Conservation (phyloP, 176 grass and related monocot species). For the Panicum miliaceum region DNA sequence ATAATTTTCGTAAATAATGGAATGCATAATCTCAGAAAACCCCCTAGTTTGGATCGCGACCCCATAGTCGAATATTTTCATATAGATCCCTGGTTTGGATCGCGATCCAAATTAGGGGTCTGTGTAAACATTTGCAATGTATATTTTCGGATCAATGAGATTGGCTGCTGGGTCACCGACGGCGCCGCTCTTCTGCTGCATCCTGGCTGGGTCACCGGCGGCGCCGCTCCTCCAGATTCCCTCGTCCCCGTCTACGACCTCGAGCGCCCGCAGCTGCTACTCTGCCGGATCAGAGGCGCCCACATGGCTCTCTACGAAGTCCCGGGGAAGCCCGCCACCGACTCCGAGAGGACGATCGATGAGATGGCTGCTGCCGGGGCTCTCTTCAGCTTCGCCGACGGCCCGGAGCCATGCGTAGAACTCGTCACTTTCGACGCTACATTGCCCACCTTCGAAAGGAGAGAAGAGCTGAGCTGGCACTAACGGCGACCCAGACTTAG, state of each 20-base stretch:
- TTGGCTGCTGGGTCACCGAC: too few relatives aligned
- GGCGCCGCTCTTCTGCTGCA: too few relatives aligned
- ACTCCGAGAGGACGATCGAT: background rate
- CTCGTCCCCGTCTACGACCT: constrained; percentile 14
- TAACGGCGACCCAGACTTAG: background rate
- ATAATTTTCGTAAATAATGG: too few relatives aligned
- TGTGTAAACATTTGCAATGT: too few relatives aligned
- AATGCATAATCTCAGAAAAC: too few relatives aligned
- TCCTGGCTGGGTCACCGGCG: background rate
- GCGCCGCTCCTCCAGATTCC: background rate
- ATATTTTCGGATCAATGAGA: too few relatives aligned
- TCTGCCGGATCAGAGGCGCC: background rate
- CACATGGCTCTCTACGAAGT: background rate
- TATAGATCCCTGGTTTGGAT: too few relatives aligned
- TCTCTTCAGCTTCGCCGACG: background rate
- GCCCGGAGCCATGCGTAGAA: background rate
- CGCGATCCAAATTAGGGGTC: too few relatives aligned
- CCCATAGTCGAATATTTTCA: too few relatives aligned
- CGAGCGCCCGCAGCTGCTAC: background rate
- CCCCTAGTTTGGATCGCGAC: too few relatives aligned
- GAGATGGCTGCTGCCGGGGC: background rate
- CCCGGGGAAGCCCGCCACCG: background rate
- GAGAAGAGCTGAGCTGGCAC: too few relatives aligned
- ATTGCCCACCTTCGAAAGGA: background rate
- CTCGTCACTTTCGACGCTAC: background rate